These are phyloP conservation scores for Wickerhamiella parazyma DNA, from an alignment of 805 yeast species.

Conservation along the genomic window DNA sequence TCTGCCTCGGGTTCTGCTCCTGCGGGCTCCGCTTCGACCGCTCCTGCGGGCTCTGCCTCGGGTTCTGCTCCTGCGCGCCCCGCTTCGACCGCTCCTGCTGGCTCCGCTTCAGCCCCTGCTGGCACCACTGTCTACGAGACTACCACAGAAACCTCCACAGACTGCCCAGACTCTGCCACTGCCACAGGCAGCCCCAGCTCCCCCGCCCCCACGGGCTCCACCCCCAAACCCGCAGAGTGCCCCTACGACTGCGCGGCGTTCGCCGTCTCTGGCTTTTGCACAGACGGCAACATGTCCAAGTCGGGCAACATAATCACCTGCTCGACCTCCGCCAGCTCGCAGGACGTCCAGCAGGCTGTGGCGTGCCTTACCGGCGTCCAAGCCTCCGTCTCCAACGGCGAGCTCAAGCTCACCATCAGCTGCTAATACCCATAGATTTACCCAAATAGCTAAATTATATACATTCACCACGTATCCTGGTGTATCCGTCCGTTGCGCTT, in stretches of 20 bases:
- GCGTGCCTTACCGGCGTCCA: neutral
- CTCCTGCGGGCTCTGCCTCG: too few species aligned
- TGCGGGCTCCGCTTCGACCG: too few species aligned
- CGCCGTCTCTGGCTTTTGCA: neutral
- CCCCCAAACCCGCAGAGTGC: neutral
- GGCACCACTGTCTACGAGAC: too few species aligned
- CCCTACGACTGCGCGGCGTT: neutral
- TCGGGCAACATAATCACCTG: neutral
- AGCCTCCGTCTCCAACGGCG: neutral
- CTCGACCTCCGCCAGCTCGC: neutral
- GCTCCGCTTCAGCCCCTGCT: too few species aligned
- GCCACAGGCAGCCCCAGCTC: neutral
- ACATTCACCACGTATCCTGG: constrained; percentile 36
- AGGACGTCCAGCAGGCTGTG: neutral
- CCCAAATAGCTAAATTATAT: neutral
- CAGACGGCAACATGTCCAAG: neutral
- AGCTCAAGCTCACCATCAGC: neutral
- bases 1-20: too few species aligned
- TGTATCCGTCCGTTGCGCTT: constrained; percentile 19
- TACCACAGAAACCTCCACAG: too few species aligned
- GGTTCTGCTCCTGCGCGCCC: too few species aligned
- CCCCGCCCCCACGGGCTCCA: neutral
- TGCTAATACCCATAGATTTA: neutral
- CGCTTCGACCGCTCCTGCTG: too few species aligned
- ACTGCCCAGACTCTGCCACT: too few species aligned